These are phyloP conservation scores for Sporothrix humicola DNA, from an alignment of 2,329 filamentous ascomycete genomes.

Conservation along the genomic window DNA sequence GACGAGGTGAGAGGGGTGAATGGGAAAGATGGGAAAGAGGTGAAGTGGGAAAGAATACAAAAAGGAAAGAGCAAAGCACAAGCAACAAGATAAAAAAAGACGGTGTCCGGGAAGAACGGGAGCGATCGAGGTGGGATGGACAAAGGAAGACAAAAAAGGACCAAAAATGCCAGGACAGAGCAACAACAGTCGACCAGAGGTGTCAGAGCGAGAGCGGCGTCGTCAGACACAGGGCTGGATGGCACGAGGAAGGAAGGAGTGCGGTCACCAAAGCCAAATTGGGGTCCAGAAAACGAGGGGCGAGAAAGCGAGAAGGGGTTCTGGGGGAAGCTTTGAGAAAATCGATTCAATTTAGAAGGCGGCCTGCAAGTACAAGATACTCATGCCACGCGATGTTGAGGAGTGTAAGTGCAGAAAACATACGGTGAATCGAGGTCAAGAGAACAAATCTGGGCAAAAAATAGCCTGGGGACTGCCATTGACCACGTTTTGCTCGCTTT, in stretches of 20 bases:
- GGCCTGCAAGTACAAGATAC: neutral
- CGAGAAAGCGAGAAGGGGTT: neutral
- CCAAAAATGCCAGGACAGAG: neutral
- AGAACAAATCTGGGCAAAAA: neutral
- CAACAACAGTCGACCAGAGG: constrained; percentile 16
- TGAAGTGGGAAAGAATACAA: neutral
- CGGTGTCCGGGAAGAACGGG: neutral
- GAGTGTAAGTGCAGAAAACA: neutral
- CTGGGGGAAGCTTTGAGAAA: neutral
- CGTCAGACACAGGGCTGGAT: constrained; percentile 33
- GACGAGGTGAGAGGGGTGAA: neutral
- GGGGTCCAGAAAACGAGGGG: neutral
- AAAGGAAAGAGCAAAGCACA: neutral
- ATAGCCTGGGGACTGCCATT: neutral
- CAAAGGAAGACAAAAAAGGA: neutral
- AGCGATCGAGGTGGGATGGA: neutral
- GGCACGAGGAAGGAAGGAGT: constrained; percentile 31
- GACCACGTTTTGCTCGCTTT: neutral
- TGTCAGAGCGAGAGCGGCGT: constrained; percentile 28
- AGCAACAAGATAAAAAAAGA: neutral
- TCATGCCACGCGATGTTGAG: neutral
- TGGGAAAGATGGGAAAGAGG: neutral
- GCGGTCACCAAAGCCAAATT: constrained; percentile 13
- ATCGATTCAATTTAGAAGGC: neutral
- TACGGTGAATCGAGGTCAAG: neutral